Base-by-base conservation (phyloP, 208 protist genomes). In the Phytomonas sp. region DNA sequence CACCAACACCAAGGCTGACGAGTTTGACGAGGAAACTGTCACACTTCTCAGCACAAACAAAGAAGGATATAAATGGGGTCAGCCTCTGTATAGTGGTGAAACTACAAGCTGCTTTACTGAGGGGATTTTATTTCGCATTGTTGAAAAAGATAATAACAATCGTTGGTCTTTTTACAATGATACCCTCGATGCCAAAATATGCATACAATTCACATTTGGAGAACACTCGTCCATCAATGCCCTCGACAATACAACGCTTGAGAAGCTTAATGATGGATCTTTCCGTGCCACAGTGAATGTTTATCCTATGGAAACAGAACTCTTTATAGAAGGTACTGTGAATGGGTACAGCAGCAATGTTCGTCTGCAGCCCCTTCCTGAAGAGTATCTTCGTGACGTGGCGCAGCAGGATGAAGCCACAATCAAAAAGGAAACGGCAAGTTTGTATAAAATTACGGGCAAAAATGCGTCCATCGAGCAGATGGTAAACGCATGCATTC, bases 101-200 rank as follows among this genome's bases (percentile, higher is more conserved):
- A 70, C 66, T 23, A 88, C 83, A 32, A 31, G 56, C 34, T 89
- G 79, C 82, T 95, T 92, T 70, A 81, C 85, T 26, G 71, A 81
- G 23, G 85, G 87, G 7, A 75, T 91, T 46, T 76, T 95, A n/a
- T 93, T 81, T 75, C 85, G 85, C 51, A 86, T 93, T 65, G 68
- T 88, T 4, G 76, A 91, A 62, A 76, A 75, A 40, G 71, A 65
- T 59, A 87, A 82, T 32, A 77, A 70, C 51, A 81, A 82, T 30
- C 82, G 81, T 63, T 95, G 89, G 84, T 90, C 82, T 34, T 95
- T 95, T 56, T 95, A 95, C 80, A 95, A 95, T 65, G 87, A 91
- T 75, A 87, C 85, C 1, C 61, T 67, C 32, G 82, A 88, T 69
- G 87, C 66, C 23, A 69, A 93, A 73, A 95, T 95, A 85, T 82